A percentile compares a stretch with the other conserved stretches of the same genome.
These are phyloP conservation scores for Hypoxylon sp. DNA, from an alignment of 2,329 filamentous ascomycete species.

Conservation along the genomic window DNA sequence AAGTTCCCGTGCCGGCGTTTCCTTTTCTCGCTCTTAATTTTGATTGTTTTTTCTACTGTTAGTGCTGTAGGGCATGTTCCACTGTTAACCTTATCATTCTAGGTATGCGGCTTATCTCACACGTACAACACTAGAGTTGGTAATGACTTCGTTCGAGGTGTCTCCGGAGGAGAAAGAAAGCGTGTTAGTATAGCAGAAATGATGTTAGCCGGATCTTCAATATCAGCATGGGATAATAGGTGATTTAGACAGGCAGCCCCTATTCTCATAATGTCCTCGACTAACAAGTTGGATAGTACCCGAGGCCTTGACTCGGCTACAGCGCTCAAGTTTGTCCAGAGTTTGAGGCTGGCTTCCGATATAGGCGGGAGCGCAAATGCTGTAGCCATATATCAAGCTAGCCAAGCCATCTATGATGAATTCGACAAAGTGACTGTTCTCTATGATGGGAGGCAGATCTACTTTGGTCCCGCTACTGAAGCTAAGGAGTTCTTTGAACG, in stretches of 20 bases:
- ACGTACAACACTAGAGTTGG: constrained; percentile 77
- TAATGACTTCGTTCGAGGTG: constrained; percentile 79
- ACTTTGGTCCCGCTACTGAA: constrained; percentile 73
- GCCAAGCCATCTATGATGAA: constrained; percentile 76
- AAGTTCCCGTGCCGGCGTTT: constrained; percentile 77
- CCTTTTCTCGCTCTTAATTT: constrained; percentile 57
- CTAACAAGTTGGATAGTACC: constrained; percentile 60
- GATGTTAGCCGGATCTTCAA: constrained; percentile 72
- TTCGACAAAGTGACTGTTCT: constrained; percentile 84
- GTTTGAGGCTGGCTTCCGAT: constrained; percentile 75
- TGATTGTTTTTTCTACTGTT: neutral
- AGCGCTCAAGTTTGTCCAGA: constrained; percentile 80
- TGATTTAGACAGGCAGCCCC: constrained; percentile 64
- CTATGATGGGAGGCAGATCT: constrained; percentile 84
- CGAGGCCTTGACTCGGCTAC: constrained; percentile 81
- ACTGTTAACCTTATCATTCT: constrained; percentile 77
- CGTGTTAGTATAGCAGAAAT: constrained; percentile 88
- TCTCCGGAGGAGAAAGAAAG: constrained; percentile 81
- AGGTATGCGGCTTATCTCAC: constrained; percentile 26
- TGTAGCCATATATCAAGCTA: constrained; percentile 81
- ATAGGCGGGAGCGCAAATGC: constrained; percentile 73
- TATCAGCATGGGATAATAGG: constrained; percentile 55
- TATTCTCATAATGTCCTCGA: neutral
- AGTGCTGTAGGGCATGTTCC: constrained; percentile 61
- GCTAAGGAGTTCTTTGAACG: constrained; percentile 77